These are phyloP conservation scores for Xylaria curta DNA, from an alignment of 495 filamentous ascomycete species.

Conservation along the genomic window DNA sequence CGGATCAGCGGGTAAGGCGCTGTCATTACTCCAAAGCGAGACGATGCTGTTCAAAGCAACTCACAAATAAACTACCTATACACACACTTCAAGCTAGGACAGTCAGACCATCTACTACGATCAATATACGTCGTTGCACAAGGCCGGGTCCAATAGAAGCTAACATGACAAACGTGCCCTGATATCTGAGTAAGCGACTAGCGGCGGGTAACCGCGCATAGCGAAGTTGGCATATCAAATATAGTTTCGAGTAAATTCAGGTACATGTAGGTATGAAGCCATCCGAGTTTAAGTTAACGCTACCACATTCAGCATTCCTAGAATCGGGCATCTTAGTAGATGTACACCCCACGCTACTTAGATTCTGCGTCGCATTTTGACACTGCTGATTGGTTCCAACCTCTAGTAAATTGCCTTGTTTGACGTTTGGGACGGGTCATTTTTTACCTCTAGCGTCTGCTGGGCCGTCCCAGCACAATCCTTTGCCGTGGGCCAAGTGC, in stretches of 20 bases:
- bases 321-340: constrained; percentile 1
- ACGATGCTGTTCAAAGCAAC: constrained; percentile 1
- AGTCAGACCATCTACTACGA: neutral
- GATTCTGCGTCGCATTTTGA: constrained; percentile 13
- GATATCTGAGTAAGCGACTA: constrained; percentile 20
- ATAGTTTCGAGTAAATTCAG: neutral
- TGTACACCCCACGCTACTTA: constrained; percentile 8
- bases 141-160: constrained; percentile 7
- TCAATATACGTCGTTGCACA: constrained; percentile 11
- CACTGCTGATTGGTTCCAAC: constrained; percentile 32
- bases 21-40: constrained; percentile 11
- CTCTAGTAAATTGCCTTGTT: constrained; percentile 39
- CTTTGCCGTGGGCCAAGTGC: constrained; percentile 9
- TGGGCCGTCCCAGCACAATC: constrained; percentile 24
- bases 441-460: constrained; percentile 39
- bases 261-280: neutral
- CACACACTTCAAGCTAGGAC: constrained; percentile 6
- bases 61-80: constrained; percentile 14
- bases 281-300: constrained; percentile 1
- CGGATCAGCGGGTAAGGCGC: constrained; percentile 26
- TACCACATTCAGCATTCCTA: constrained; percentile 7
- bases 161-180: neutral
- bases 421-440: constrained; percentile 30
- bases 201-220: constrained; percentile 9
- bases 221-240: neutral